Percentiles rank a stretch among this genome's conserved stretches.
Conservation (phyloP, 2,329 filamentous ascomycete genomes). For the Cercospora canescens region DNA sequence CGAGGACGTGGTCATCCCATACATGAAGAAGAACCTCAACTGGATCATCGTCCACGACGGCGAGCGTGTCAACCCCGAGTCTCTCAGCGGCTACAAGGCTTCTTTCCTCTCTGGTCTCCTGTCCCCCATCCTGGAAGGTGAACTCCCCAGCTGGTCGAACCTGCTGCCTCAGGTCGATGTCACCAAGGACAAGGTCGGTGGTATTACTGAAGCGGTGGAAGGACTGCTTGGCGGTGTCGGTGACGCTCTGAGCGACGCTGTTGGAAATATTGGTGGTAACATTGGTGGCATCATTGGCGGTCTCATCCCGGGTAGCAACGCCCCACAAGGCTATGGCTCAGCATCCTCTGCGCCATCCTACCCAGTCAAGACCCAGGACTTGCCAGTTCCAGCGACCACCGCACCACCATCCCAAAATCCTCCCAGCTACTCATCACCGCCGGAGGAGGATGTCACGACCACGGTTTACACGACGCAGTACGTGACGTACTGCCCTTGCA, state of each 20-base stretch:
- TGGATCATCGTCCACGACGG: slow-evolving; percentile 39
- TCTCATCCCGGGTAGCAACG: background rate
- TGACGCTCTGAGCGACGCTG: slow-evolving; percentile 1
- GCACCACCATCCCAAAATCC: slow-evolving; percentile 4
- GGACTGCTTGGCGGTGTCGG: slow-evolving; percentile 7
- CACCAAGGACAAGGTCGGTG: slow-evolving; percentile 31
- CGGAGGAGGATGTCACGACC: slow-evolving; percentile 10
- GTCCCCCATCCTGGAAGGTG: slow-evolving; percentile 19
- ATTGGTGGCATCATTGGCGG: background rate
- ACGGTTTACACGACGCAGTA: slow-evolving; percentile 15
- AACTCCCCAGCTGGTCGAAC: slow-evolving; percentile 27
- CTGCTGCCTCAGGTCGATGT: slow-evolving; percentile 28
- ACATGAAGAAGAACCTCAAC: slow-evolving; percentile 35
- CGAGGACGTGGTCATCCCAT: slow-evolving; percentile 30
- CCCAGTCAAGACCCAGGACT: background rate
- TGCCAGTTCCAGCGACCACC: slow-evolving; percentile 12
- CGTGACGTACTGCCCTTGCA: slow-evolving; percentile 18
- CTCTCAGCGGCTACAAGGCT: slow-evolving; percentile 41
- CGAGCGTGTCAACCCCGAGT: slow-evolving; percentile 32
- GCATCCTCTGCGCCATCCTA: background rate
- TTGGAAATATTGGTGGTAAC: background rate
- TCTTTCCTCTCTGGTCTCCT: slow-evolving; percentile 41
- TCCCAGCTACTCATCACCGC: slow-evolving; percentile 2
- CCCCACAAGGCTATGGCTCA: background rate
- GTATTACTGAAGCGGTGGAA: slow-evolving; percentile 17